Base-by-base conservation (phyloP, 2,329 filamentous ascomycete species). In the Raffaelea albimanens region DNA sequence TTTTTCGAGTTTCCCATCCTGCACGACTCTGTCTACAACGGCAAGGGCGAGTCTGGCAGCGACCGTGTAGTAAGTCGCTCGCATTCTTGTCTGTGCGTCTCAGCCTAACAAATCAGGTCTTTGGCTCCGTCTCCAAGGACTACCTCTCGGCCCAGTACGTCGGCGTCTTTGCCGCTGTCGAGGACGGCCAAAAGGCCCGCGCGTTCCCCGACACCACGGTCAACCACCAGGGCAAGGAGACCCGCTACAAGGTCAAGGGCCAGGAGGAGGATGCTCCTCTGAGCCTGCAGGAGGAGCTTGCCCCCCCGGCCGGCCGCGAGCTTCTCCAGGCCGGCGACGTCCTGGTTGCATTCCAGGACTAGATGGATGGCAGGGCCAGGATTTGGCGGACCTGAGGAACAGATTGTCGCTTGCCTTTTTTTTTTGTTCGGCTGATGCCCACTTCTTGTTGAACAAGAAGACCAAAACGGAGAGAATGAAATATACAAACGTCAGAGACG, bases 1-100 rank as follows among this genome's bases (percentile, higher is more conserved):
- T 33, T 47, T 25, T 54, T 54, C 22, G 45, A 47, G n/a, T 54
- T 53, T 31, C 52, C 52, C 45, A 48, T 54, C 13, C 39, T 47
- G 25, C 29, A 39, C 23, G 45, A 44, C 13, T 40, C 43, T 19
- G 45, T 47, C 20, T 50, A 51, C 31, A 47, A 49, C 16, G 52
- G 49, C 45, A 41, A 31, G 20, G n/a, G 3, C 34, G 36, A 19
- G 23, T 25, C 47, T 14, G 47, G 49, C 16, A 22, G 45, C 0
- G 52, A 54, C 47, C 51, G 49, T 19, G 51, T 54, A 16, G 50
- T 48, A 36, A n/a, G n/a, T n/a, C n/a, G n/a, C n/a, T n/a, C 22
- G 42, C 8, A 7, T 11, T 16, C 5, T 22, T 36, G 25, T 29
- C 25, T 29, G 25, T 29, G 25, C 25, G 7, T 29, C 7, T n/a